phyloP scores from a whole-genome alignment of 2,329 filamentous ascomycete genomes.

The Pseudogymnoascus destructans region DNA sequence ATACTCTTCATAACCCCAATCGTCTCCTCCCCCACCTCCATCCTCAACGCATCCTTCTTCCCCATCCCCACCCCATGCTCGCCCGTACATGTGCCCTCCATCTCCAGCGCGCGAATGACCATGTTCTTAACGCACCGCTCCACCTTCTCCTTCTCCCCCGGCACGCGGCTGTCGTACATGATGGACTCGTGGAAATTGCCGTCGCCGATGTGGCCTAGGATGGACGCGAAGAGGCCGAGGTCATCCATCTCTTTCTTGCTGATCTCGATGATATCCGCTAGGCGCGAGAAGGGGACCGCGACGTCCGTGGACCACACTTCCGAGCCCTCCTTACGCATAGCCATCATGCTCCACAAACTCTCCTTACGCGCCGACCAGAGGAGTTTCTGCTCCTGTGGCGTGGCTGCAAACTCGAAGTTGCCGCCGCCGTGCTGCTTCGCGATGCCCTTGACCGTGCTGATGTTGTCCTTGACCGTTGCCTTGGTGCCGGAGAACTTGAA shows the following conservation, averaged over 20 bases:
- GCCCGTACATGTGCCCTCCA: conserved; percentile 88
- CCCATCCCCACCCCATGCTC: conserved; percentile 79
- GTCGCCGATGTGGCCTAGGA: conserved; percentile 82
- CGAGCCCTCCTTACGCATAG: conserved; percentile 49
- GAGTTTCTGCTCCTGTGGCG: conserved; percentile 56
- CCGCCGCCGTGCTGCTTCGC: conserved; percentile 50
- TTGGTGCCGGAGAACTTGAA: conserved; percentile 79
- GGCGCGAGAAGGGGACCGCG: conserved; percentile 62
- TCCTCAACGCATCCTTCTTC: conserved; percentile 67
- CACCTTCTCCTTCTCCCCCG: conserved; percentile 59
- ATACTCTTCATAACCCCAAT: conserved; percentile 74
- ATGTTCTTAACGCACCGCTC: conserved; percentile 77
- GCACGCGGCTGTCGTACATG: conserved; percentile 64
- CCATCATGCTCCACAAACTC: conserved; percentile 71
- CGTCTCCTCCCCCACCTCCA: conserved; percentile 69
- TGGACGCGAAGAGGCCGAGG: conserved; percentile 72
- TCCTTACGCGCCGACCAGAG: conserved; percentile 75
- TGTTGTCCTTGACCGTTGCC: conserved; percentile 65
- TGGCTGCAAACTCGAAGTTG: conserved; percentile 65
- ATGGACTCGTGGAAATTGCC: conserved; percentile 93
- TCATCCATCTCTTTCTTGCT: conserved; percentile 84
- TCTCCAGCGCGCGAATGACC: conserved; percentile 79
- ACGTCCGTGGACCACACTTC: conserved; percentile 79
- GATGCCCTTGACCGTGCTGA: conserved; percentile 53
- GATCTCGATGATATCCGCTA: conserved; percentile 65